A percentile compares a stretch with the other conserved stretches of the same genome.
These are phyloP conservation scores for Cicer cuneatum DNA, from an alignment of 306 rosid genomes.

Conservation along the genomic window DNA sequence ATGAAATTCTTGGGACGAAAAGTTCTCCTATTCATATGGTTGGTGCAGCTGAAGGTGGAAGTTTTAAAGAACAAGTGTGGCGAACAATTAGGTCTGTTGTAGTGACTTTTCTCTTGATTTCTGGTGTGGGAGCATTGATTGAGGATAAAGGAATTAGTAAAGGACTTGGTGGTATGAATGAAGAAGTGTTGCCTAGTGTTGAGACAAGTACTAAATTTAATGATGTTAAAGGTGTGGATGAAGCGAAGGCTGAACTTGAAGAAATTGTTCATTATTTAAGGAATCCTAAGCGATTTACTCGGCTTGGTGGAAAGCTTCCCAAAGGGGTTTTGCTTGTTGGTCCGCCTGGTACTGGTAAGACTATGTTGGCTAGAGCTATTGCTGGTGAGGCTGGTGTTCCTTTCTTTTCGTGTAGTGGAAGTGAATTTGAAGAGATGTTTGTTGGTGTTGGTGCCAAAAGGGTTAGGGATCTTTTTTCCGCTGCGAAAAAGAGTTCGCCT, in stretches of 20 bases:
- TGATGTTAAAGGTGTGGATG: constrained; percentile 87
- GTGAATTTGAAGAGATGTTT: constrained; percentile 95
- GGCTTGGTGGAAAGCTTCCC: constrained; percentile 91
- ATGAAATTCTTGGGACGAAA: constrained; percentile 72
- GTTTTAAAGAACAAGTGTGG: constrained; percentile 84
- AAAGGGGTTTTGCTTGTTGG: constrained; percentile 95
- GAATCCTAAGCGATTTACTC: constrained; percentile 95
- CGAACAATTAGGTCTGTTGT: constrained; percentile 71
- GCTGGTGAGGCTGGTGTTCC: constrained; percentile 99
- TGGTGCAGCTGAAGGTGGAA: constrained; percentile 68
- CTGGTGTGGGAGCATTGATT: constrained; percentile 82
- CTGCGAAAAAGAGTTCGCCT: constrained; percentile 92
- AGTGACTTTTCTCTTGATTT: constrained; percentile 69
- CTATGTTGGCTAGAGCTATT: constrained; percentile 92
- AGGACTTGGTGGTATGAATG: constrained; percentile 68
- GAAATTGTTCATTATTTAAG: constrained; percentile 88
- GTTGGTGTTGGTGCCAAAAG: constrained; percentile 96
- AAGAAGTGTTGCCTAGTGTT: constrained; percentile 77
- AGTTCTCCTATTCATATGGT: constrained; percentile 84
- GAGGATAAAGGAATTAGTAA: constrained; percentile 89
- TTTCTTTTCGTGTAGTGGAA: constrained; percentile 90
- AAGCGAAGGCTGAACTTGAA: constrained; percentile 87
- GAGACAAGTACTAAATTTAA: constrained; percentile 74
- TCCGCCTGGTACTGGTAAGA: constrained; percentile 96
- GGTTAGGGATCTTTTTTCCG: constrained; percentile 85